Evolutionary conservation across 2,329 filamentous ascomycete genomes (phyloP), one percentile per base, ranked within the genome.

Genomic region (Coleophoma crateriformis): DNA sequence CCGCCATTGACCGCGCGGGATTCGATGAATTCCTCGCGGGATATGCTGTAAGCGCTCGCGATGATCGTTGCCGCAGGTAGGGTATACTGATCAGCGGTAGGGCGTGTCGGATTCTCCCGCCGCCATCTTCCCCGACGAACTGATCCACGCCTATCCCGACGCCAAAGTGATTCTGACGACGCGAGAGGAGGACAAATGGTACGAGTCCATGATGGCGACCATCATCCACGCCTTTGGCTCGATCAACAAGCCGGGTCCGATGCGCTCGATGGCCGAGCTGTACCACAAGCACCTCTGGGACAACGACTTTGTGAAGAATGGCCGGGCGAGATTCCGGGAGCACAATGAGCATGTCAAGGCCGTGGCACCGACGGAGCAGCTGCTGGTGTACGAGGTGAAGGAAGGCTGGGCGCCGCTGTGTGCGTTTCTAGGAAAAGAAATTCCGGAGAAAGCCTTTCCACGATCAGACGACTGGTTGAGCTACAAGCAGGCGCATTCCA

Each of bases 81-180:
- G 19, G 19, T 19, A 19, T 27, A 27, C 27, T 27, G 27, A 27
- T 10, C 6, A 27, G 27, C 27, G 3, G 3, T 19, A 55, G 50
- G 48, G 45, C 7, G 58, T 64, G 6, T 61, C 61, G 11, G 69
- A 71, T 46, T 51, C 61, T 20, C 67, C 68, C 0, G 64, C 59
- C 7, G 53, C 52, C 8, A 49, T 63, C 27, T 70, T 71, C 54
- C 56, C 55, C 10, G 56, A 60, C 8, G 56, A 58, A 39, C 50
- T 57, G 35, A 55, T 57, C 5, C 46, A 48, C 13, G 56, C 56
- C 0, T 57, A 58, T 34, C 56, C 54, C 1, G 49, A 54, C 32
- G 56, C 54, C 4, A 55, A 58, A 35, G 47, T 57, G 15, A 52
- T 58, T 13, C 46, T 58, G 8, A 57, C 48, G 3, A 53, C 38